Conservation (phyloP, 2,329 filamentous ascomycete species). For the Fusarium pseudocircinatum region DNA sequence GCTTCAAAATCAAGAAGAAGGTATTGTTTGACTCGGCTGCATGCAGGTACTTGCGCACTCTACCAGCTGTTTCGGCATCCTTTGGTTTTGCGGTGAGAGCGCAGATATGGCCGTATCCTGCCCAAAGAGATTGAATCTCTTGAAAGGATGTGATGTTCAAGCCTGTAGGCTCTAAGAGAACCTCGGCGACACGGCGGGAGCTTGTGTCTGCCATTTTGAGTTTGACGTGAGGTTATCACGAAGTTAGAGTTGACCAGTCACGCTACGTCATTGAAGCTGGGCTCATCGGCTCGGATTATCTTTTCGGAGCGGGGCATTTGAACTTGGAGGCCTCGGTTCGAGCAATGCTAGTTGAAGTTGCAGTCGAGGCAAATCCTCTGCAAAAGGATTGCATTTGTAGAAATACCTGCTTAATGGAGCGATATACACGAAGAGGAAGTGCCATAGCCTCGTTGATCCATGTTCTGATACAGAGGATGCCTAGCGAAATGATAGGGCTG, state of each 20-base stretch:
- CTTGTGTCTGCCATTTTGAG: constrained; percentile 12
- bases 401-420: neutral
- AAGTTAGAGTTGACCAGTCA: neutral
- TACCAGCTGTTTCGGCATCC: constrained; percentile 26
- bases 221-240: neutral
- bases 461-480: neutral
- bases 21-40: constrained; percentile 23
- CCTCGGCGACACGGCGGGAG: constrained; percentile 47
- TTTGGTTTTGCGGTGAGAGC: constrained; percentile 57
- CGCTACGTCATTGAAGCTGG: constrained; percentile 14
- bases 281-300: constrained; percentile 22
- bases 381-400: fast-evolving
- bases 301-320: constrained; percentile 8
- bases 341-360: neutral
- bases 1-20: constrained; percentile 64
- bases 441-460: neutral
- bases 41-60: constrained; percentile 9
- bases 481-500: constrained; percentile 4
- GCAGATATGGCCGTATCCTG: constrained; percentile 66
- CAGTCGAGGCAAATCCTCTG: neutral
- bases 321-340: neutral
- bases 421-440: neutral
- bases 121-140: constrained; percentile 59
- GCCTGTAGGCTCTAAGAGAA: constrained; percentile 52
- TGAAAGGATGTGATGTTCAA: constrained; percentile 53